A percentile compares a stretch with the other conserved stretches of the same genome.
Conservation (phyloP, 768 basidiomycete species). For the Tephrocybe sp. region DNA sequence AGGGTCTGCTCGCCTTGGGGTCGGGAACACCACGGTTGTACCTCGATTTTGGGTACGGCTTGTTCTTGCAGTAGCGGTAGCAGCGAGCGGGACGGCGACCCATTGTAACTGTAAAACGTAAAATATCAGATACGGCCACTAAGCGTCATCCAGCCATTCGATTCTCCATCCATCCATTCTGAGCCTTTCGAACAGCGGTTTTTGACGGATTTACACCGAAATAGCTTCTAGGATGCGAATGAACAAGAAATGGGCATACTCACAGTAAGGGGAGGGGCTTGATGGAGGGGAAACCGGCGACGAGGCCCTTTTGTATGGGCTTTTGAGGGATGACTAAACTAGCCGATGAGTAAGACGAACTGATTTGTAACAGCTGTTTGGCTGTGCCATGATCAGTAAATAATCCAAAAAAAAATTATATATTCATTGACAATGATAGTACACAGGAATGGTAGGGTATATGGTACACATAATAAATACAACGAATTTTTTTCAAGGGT, state of each 20-base stretch:
- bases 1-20: constrained; percentile 59
- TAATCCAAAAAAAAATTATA: too few species aligned
- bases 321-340: constrained; percentile 16
- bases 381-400: too few species aligned
- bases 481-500: background rate
- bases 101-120: constrained; percentile 43
- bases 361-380: constrained; percentile 4
- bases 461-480: too few species aligned
- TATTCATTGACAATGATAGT: too few species aligned
- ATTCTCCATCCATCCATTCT: constrained; percentile 12
- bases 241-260: constrained; percentile 11
- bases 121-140: constrained; percentile 1
- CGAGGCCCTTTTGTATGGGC: constrained; percentile 16
- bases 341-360: constrained; percentile 14
- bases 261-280: constrained; percentile 9
- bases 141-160: constrained; percentile 16
- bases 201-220: background rate
- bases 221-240: background rate
- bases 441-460: too few species aligned
- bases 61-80: constrained; percentile 99
- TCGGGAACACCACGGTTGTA: constrained; percentile 99
- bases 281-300: background rate
- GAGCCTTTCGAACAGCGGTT: background rate
- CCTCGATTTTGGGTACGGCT: constrained; percentile 93
- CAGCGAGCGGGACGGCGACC: constrained; percentile 97